Evolutionary conservation across 108 stramenopile genomes (phyloP), one percentile per base, ranked within the genome.

Genomic region (Bacterosira constricta): DNA sequence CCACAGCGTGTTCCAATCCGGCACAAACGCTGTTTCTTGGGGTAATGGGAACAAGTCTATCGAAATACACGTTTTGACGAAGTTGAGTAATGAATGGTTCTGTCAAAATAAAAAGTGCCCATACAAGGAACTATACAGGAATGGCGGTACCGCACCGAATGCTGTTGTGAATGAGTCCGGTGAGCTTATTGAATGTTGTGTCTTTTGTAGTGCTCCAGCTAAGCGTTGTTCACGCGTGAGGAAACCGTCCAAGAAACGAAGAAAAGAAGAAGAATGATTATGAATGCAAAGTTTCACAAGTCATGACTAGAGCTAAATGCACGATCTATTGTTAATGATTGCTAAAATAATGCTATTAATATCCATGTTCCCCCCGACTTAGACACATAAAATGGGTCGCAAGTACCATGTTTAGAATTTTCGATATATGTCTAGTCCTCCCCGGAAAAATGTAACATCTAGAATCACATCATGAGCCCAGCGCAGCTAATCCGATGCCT

Each of bases 1-100:
- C 2, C 34, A 35, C 0, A 64, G 66, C 20, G 32, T 37, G 12
- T 72, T 72, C 32, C 27, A 66, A 13, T 56, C 52, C 23, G 71
- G 63, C 1, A 25, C 23, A 1, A 53, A 53, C 9, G 53, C 71
- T 0, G 29, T 54, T 13, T 54, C 31, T 5, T 54, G 53, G 53
- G 53, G 53, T 30, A 54, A 34, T 49, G 7, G 26, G 47, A 49
- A 49, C 31, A 54, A 54, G 12, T 54, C 53, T 13, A 29, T 54
- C 31, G 30, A 54, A 2, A 9, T 54, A 1, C 30, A 54, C 15
- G 29, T 54, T 15, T 29, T 54, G 30, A 54, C 53, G 13, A 54
- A 54, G 29, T 9, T 54, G 53, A 21, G 15, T 0, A 6, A 54
- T 54, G 1, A 27, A 1, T 54, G 53, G 53, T 54, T 2, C 2